Evolutionary conservation across 139 green algal species (phyloP), one percentile per base, ranked within the genome.

Genomic region (Protoeuglena noctilucae): DNA sequence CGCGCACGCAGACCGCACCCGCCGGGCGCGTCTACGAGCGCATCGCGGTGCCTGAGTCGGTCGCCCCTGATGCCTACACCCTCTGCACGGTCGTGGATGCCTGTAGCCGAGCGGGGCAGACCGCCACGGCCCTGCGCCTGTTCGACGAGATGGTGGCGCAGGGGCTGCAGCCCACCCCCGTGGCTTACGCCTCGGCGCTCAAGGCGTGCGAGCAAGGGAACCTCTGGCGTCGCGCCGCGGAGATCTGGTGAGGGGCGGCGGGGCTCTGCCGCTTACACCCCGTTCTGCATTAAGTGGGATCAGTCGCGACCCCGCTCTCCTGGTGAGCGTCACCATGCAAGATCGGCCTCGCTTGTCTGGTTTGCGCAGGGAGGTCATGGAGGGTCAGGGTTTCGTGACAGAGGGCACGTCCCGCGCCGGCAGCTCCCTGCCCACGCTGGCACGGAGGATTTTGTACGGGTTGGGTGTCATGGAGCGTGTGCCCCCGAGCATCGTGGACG

Each of bases 1-100:
- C n/a, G n/a, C n/a, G n/a, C n/a, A n/a, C n/a, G n/a, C n/a, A n/a
- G n/a, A n/a, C n/a, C n/a, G n/a, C n/a, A n/a, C n/a, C n/a, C n/a
- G n/a, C n/a, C n/a, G n/a, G n/a, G n/a, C n/a, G n/a, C n/a, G n/a
- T n/a, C n/a, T n/a, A n/a, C n/a, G n/a, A 43, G 34, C 34, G 34
- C 34, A 43, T 19, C 34, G 34, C 7, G 34, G 34, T 7, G 34
- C 9, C 34, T 7, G 9, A 43, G n/a, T n/a, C n/a, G 9, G 34
- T 12, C 34, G 34, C 34, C 9, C 34, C 34, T 12, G 34, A 43
- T 12, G 17, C 23, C 5, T 19, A 40, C 49, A 55, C 49, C 5
- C 31, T 31, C 49, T 23, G 5, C 49, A 17, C 29, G 23, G 24
- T 55, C 21, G 31, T 55, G 21, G n/a, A 55, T n/a, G 49, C 49